Conservation (phyloP, 2,329 filamentous ascomycete genomes). For the Fusarium veterinarium region DNA sequence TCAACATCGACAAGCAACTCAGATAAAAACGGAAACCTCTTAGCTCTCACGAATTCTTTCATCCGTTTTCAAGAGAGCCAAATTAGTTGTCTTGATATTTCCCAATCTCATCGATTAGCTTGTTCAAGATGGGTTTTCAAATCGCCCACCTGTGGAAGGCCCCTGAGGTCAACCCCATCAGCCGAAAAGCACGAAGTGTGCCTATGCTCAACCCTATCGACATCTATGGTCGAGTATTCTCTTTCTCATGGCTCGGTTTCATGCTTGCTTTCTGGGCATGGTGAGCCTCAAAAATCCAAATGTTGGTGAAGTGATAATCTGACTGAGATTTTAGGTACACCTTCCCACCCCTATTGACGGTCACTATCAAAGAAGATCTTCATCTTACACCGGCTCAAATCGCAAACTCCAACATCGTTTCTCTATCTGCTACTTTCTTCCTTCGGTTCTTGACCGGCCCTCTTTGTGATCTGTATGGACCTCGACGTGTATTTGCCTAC, state of each 20-base stretch:
- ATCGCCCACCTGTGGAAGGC: slow-evolving; percentile 48
- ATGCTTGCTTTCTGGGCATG: slow-evolving; percentile 91
- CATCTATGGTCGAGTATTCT: slow-evolving; percentile 86
- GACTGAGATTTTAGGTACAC: slow-evolving; percentile 67
- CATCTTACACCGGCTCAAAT: slow-evolving; percentile 76
- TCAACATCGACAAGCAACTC: slow-evolving; percentile 29
- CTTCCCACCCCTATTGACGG: slow-evolving; percentile 82
- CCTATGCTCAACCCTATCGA: slow-evolving; percentile 83
- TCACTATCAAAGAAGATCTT: slow-evolving; percentile 84
- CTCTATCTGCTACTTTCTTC: slow-evolving; percentile 75
- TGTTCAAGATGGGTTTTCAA: slow-evolving; percentile 45
- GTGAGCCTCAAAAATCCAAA: slow-evolving; percentile 49
- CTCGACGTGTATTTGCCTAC: slow-evolving; percentile 82
- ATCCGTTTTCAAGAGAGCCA: background rate
- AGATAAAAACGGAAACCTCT: background rate
- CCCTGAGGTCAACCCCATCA: slow-evolving; percentile 85
- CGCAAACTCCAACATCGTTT: slow-evolving; percentile 91
- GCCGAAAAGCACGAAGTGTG: slow-evolving; percentile 82
- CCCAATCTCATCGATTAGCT: background rate
- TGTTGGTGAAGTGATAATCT: slow-evolving; percentile 7
- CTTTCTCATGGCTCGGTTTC: slow-evolving; percentile 89
- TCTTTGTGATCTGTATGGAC: slow-evolving; percentile 86
- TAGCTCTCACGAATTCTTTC: background rate
- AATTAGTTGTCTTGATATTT: background rate
- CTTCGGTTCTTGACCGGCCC: slow-evolving; percentile 84